phyloP scores from a whole-genome alignment of 2,329 filamentous ascomycete species.

The Fusarium sp. region DNA sequence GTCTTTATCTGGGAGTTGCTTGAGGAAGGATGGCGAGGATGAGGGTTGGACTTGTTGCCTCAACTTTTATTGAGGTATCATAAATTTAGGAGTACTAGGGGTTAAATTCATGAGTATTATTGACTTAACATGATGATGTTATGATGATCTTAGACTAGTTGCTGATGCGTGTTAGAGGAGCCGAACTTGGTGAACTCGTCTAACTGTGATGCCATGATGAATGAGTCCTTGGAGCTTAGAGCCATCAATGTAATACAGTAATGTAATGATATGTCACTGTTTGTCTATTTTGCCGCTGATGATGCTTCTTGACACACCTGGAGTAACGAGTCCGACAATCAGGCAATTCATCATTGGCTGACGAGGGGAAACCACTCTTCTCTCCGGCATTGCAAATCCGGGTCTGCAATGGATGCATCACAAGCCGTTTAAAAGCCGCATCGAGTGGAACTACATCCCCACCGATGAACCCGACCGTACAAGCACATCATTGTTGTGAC shows the following conservation, averaged over 20 bases:
- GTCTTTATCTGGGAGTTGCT: background rate
- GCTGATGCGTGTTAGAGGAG: background rate
- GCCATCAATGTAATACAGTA: background rate
- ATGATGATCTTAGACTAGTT: background rate
- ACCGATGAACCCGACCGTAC: conserved; percentile 2
- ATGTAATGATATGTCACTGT: background rate
- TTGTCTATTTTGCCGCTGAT: background rate
- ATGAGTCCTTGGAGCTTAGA: background rate
- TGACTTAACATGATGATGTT: background rate
- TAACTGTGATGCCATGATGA: background rate
- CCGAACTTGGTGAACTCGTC: background rate
- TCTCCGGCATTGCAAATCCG: conserved; percentile 18
- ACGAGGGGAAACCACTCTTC: background rate
- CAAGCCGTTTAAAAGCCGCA: conserved; percentile 35
- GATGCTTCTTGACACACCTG: background rate
- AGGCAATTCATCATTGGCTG: conserved; percentile 20
- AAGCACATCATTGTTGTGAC: background rate
- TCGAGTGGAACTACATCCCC: conserved; percentile 18
- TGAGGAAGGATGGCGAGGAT: background rate
- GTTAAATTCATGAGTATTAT: background rate
- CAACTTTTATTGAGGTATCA: background rate
- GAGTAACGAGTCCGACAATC: conserved; percentile 13
- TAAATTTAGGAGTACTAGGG: background rate
- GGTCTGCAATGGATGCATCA: conserved; percentile 1
- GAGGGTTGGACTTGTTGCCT: background rate